Conservation (phyloP, 352 stramenopile genomes). For the Globisporangium iwayamae region DNA sequence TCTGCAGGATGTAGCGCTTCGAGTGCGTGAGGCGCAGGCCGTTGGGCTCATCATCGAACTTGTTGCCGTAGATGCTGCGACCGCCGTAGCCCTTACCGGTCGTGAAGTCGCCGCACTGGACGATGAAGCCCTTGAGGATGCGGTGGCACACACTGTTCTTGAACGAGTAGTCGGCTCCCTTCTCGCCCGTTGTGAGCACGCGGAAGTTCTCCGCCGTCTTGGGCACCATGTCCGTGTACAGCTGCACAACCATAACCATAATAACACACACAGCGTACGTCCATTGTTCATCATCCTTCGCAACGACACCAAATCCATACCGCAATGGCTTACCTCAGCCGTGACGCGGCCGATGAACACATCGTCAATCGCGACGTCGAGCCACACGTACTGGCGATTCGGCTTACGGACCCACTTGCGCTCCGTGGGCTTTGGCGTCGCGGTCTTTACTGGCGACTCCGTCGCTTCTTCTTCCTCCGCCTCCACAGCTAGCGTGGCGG, state of each 20-base stretch:
- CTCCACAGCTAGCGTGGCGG: constrained; percentile 15
- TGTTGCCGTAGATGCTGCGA: constrained; percentile 96
- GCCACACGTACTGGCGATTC: constrained; percentile 80
- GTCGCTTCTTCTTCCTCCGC: constrained; percentile 1
- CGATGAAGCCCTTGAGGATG: constrained; percentile 98
- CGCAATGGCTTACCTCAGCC: constrained; percentile 37
- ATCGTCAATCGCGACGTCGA: constrained; percentile 82
- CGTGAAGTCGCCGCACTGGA: constrained; percentile 96
- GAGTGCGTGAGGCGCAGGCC: constrained; percentile 73
- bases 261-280: neutral
- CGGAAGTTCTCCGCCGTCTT: constrained; percentile 99
- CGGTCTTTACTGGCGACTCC: neutral
- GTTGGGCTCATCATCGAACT: constrained; percentile 98
- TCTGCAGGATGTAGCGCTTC: constrained; percentile 87
- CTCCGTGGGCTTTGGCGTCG: neutral
- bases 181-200: constrained; percentile 94
- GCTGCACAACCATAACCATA: constrained; percentile 17
- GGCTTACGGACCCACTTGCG: constrained; percentile 51
- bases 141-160: constrained; percentile 97
- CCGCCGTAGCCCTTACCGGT: constrained; percentile 93
- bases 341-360: constrained; percentile 67
- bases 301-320: neutral
- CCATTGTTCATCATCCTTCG: neutral
- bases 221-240: constrained; percentile 94
- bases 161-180: constrained; percentile 91